Percentiles rank a stretch among this genome's conserved stretches.
These are phyloP conservation scores for Podospora pseudocomata DNA, from an alignment of 495 filamentous ascomycete species.

Conservation along the genomic window DNA sequence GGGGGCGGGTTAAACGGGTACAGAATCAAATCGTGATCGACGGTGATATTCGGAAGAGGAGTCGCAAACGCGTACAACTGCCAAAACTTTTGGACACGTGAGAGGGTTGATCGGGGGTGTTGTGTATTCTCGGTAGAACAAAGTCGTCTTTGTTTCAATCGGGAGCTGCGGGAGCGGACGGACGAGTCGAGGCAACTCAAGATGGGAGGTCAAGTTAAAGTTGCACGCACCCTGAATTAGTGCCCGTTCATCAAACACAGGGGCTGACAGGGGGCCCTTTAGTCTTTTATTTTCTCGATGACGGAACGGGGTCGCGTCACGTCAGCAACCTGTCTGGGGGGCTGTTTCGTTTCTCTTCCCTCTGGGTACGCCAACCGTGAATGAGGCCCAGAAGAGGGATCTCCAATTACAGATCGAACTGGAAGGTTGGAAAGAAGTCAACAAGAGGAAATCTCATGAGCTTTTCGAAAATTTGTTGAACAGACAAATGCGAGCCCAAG, in stretches of 20 bases:
- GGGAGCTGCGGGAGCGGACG: not conserved
- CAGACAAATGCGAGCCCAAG: not conserved
- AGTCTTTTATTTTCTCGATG: not conserved
- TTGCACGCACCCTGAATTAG: slow-evolving; percentile 1
- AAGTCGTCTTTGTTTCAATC: slow-evolving; percentile 6
- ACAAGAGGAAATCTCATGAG: not conserved
- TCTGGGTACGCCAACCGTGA: not conserved
- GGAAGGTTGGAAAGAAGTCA: not conserved
- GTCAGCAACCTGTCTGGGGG: not conserved
- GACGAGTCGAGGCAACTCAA: not conserved
- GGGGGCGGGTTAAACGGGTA: not conserved
- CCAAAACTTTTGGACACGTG: not conserved
- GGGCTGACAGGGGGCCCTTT: not conserved
- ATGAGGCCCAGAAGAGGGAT: not conserved
- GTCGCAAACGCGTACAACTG: not conserved
- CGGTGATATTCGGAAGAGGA: not conserved
- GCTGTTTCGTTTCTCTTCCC: not conserved
- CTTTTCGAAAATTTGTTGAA: not conserved
- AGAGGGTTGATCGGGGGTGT: not conserved
- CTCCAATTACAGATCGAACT: not conserved
- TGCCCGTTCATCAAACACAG: slow-evolving; percentile 3
- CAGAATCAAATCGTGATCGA: not conserved
- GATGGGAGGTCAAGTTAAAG: slow-evolving; percentile 1
- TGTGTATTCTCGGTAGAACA: not conserved
- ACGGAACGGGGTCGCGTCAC: not conserved